These are phyloP conservation scores for Pseudoscleropodium purum DNA, from an alignment of 225 moss, liverwort and hornwort genomes.

Conservation along the genomic window DNA sequence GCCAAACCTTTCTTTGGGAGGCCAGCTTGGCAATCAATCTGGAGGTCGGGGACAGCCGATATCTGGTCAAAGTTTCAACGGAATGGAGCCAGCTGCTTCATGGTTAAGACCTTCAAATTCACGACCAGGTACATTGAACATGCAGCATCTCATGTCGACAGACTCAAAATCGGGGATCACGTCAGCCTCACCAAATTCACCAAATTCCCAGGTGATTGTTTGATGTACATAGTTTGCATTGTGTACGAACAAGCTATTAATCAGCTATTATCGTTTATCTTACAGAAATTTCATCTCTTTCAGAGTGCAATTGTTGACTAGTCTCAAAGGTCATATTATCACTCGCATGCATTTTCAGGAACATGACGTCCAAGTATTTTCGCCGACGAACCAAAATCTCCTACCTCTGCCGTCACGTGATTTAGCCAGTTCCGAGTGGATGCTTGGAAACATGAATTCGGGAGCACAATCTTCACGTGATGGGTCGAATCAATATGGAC, in stretches of 20 bases:
- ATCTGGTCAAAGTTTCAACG: conserved; percentile 48
- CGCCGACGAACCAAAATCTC: conserved; percentile 54
- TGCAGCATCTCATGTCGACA: conserved; percentile 62
- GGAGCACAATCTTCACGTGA: conserved; percentile 50
- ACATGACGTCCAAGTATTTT: conserved; percentile 57
- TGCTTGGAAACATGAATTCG: conserved; percentile 52
- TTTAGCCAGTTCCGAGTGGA: conserved; percentile 70
- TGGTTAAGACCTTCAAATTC: conserved; percentile 67
- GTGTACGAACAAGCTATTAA: background rate
- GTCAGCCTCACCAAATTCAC: conserved; percentile 44
- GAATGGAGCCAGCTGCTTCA: conserved; percentile 53
- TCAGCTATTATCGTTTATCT: background rate
- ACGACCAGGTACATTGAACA: conserved; percentile 37
- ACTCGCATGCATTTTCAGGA: conserved; percentile 20
- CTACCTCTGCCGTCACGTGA: conserved; percentile 60
- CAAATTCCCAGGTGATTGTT: conserved; percentile 49
- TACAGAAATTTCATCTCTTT: background rate
- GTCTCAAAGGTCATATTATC: background rate
- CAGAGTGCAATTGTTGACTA: background rate
- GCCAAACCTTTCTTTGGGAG: conserved; percentile 68
- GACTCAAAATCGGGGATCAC: conserved; percentile 43
- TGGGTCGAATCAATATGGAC: conserved; percentile 35
- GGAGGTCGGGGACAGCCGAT: conserved; percentile 42
- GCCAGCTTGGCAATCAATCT: conserved; percentile 54
- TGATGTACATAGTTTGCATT: background rate